These are phyloP conservation scores for Daldinia concentrica DNA, from an alignment of 495 filamentous ascomycete genomes.

Conservation along the genomic window DNA sequence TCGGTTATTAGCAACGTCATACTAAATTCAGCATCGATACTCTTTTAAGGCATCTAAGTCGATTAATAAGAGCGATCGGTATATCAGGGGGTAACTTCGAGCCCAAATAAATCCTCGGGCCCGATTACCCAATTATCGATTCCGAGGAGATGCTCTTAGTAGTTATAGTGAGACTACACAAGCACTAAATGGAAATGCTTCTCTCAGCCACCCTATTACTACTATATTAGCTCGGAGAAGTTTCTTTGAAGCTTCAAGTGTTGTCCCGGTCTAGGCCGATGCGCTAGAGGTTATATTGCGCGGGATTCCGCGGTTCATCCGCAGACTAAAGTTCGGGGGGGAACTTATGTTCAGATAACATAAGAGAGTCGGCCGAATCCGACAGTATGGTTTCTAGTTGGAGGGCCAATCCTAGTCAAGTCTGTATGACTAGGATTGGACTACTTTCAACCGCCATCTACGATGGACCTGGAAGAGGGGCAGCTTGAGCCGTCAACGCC, in stretches of 20 bases:
- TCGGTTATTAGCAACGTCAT: background rate
- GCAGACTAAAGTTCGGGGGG: background rate
- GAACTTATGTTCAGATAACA: constrained; percentile 1
- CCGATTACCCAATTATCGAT: background rate
- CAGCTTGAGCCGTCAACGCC: background rate
- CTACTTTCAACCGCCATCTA: background rate
- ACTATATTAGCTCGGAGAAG: background rate
- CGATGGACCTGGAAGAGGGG: background rate
- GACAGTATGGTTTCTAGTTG: background rate
- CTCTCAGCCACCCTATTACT: background rate
- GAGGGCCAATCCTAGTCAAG: background rate
- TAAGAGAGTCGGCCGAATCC: background rate
- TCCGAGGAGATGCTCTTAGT: background rate
- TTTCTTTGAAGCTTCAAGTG: background rate
- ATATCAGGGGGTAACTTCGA: background rate
- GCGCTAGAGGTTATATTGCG: background rate
- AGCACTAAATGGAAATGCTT: background rate
- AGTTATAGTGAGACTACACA: background rate
- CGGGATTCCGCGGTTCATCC: constrained; percentile 13
- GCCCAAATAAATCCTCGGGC: background rate
- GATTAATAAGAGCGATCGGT: background rate
- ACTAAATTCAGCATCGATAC: background rate
- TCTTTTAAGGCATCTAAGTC: background rate
- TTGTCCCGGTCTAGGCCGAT: background rate
- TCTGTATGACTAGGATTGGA: background rate